Evolutionary conservation across 805 yeast species (phyloP).

Genomic region (Saturnispora hagleri): DNA sequence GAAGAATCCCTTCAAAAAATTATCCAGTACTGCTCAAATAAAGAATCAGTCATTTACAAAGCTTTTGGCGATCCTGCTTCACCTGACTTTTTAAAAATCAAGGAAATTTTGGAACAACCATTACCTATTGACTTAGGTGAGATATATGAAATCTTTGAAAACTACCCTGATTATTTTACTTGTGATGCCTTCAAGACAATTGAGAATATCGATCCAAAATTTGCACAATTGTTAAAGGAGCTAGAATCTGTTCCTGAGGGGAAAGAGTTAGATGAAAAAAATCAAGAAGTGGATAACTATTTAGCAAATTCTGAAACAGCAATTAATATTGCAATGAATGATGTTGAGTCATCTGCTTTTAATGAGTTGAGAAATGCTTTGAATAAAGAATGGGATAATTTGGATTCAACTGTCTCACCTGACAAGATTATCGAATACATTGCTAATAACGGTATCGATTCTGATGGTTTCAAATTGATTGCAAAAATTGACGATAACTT

Average conservation of each 20-base stretch:
- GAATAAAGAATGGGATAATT: constrained; percentile 16
- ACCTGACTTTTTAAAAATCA: constrained; percentile 14
- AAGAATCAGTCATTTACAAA: constrained; percentile 15
- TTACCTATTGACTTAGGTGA: constrained; percentile 22
- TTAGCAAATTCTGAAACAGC: constrained; percentile 14
- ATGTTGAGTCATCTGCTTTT: constrained; percentile 14
- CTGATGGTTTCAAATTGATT: constrained; percentile 19
- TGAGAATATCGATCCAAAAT: constrained; percentile 18
- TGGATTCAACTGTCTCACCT: constrained; percentile 16
- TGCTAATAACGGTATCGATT: constrained; percentile 18
- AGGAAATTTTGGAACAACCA: constrained; percentile 18
- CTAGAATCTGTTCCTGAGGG: constrained; percentile 21
- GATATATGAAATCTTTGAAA: constrained; percentile 20
- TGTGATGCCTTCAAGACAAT: constrained; percentile 14
- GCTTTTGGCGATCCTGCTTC: constrained; percentile 19
- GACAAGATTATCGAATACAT: constrained; percentile 19
- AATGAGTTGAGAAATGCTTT: constrained; percentile 12
- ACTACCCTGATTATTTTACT: constrained; percentile 17
- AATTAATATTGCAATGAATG: constrained; percentile 19
- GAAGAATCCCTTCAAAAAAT: constrained; percentile 14
- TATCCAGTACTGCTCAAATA: constrained; percentile 15
- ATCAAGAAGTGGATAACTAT: constrained; percentile 15
- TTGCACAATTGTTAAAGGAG: constrained; percentile 16
- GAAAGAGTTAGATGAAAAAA: constrained; percentile 14
- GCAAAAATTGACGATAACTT: constrained; percentile 19